Evolutionary conservation across 805 yeast genomes (phyloP), one percentile per base, ranked within the genome.

Genomic region (Candida nonsorbophila): DNA sequence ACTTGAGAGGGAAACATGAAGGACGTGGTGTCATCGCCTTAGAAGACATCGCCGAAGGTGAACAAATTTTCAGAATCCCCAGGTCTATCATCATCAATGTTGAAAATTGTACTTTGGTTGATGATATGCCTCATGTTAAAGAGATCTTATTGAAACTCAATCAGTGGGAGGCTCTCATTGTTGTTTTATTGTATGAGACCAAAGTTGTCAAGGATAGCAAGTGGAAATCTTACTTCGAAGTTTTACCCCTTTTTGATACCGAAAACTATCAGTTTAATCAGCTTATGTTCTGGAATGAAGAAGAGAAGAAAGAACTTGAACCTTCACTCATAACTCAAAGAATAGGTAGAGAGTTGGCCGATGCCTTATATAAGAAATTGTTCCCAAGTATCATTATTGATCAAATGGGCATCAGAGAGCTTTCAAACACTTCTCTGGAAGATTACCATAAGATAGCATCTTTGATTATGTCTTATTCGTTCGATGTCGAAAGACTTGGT

Each of bases 391-490:
- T 64, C 7, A 62, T 76, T 2, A 27, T 40, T 6, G 34, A 40
- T 2, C 22, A 29, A 7, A 37, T 49, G 13, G 56, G 54, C 16
- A 41, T 74, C 12, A 58, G 58, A 0, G 53, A 57, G 38, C 32
- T 66, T 38, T 9, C 25, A 5, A 42, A 34, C 4, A 44, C 51
- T 33, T 51, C 80, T 1, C 48, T 74, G 24, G 78, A 72, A 2
- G 74, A 71, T 7, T 92, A 83, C 51, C 79, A 79, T 41, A 59
- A 69, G 20, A 74, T 83, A 35, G 97, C 95, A 0, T 77, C 86
- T 22, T 57, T 84, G 10, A 84, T 92, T 26, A 75, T 87, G 85
- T 73, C 96, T 1, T 90, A 90, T 46, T 84, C 95, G 0, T 90
- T 92, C 55, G 98, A 92, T 51, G 83, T 85, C 9, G 82, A 74